These are phyloP conservation scores for Dissophora globulifera DNA, from an alignment of 192 early-diverging fungal genomes.

Conservation along the genomic window DNA sequence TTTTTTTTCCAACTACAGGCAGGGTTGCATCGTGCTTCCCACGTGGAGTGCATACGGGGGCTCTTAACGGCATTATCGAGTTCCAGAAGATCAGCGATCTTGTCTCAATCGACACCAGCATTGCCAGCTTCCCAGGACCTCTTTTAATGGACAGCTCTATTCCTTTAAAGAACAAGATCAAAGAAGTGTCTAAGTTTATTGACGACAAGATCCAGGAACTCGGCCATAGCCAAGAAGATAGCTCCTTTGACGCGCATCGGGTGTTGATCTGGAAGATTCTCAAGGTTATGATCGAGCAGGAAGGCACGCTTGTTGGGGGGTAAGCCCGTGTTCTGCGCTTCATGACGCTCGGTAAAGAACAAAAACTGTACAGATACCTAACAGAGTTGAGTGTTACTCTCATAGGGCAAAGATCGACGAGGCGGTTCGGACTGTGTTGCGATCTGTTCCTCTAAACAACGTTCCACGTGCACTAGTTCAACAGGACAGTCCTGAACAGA, in stretches of 20 bases:
- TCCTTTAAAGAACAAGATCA: slow-evolving; percentile 59
- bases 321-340: slow-evolving; percentile 27
- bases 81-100: slow-evolving; percentile 59
- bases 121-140: slow-evolving; percentile 64
- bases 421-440: slow-evolving; percentile 55
- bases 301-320: slow-evolving; percentile 68
- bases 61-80: too few relatives aligned
- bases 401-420: slow-evolving; percentile 60
- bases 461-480: slow-evolving; percentile 28
- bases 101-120: slow-evolving; percentile 42
- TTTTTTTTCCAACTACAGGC: slow-evolving; percentile 32
- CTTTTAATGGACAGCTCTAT: slow-evolving; percentile 64
- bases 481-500: slow-evolving; percentile 3
- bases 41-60: too few relatives aligned
- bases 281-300: slow-evolving; percentile 67
- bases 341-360: not conserved
- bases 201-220: slow-evolving; percentile 43
- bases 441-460: slow-evolving; percentile 45
- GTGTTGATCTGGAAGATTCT: slow-evolving; percentile 70
- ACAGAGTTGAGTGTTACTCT: too few relatives aligned
- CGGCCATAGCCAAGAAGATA: slow-evolving; percentile 9
- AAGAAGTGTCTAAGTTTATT: slow-evolving; percentile 56
- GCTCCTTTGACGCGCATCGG: slow-evolving; percentile 32
- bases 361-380: not conserved
- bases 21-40: slow-evolving; percentile 74